Percentiles rank a stretch among this genome's conserved stretches.
Evolutionary conservation across 805 yeast genomes (phyloP).

Genomic region (Candida nanaspora): DNA sequence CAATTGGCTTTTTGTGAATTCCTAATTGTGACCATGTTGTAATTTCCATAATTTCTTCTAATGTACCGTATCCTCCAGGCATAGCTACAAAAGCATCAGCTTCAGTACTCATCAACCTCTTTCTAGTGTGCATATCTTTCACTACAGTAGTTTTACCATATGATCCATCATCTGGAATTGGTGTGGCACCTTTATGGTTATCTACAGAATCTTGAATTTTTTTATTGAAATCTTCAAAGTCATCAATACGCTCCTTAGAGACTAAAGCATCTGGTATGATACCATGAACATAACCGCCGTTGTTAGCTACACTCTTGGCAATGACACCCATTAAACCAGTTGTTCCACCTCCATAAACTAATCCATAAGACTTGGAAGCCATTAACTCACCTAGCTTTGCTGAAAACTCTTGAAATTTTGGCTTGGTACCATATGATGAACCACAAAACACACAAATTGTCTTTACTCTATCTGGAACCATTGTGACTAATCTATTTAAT

Average conservation of each 20-base stretch:
- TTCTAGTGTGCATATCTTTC: constrained; percentile 84
- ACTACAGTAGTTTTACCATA: constrained; percentile 81
- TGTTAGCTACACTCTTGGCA: constrained; percentile 53
- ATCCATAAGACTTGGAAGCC: constrained; percentile 57
- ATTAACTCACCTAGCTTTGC: constrained; percentile 50
- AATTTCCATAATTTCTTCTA: constrained; percentile 85
- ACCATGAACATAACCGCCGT: constrained; percentile 71
- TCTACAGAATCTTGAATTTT: constrained; percentile 45
- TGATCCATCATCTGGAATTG: constrained; percentile 47
- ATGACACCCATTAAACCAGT: constrained; percentile 78
- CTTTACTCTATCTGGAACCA: constrained; percentile 20
- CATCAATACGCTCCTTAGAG: constrained; percentile 55
- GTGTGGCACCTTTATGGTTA: constrained; percentile 60
- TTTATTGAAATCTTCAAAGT: constrained; percentile 36
- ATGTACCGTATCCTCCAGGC: constrained; percentile 90
- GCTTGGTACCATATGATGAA: constrained; percentile 61
- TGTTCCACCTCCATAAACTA: constrained; percentile 88
- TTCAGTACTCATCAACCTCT: constrained; percentile 78
- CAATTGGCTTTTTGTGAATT: constrained; percentile 76
- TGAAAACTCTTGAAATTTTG: constrained; percentile 45
- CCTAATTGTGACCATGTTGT: constrained; percentile 89
- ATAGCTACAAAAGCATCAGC: constrained; percentile 83
- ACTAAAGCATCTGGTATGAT: constrained; percentile 82
- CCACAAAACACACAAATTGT: constrained; percentile 84
- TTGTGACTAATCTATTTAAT: neutral